Conservation (phyloP, 2,329 filamentous ascomycete species). For the Cucurbitaria berberidis region DNA sequence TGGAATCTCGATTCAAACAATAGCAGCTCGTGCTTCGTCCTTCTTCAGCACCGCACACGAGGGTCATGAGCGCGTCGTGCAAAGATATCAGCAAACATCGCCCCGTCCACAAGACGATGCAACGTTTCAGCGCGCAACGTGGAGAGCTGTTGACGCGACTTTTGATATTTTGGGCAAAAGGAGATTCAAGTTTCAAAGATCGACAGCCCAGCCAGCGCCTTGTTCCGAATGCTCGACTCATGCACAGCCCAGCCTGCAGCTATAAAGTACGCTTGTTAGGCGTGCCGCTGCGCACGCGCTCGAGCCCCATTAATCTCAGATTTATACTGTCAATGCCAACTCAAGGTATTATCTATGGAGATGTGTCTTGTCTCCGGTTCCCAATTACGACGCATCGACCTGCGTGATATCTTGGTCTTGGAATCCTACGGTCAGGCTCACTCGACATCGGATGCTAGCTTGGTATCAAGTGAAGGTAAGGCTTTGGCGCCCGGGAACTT, state of each 20-base stretch:
- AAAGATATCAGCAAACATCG: background rate
- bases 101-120: background rate
- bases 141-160: background rate
- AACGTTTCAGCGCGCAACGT: background rate
- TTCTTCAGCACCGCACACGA: slow-evolving; percentile 25
- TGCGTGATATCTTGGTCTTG: background rate
- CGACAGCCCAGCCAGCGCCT: background rate
- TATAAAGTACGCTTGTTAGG: slow-evolving; percentile 6
- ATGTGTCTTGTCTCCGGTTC: background rate
- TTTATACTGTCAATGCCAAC: background rate
- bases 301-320: background rate
- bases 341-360: background rate
- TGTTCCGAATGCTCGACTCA: slow-evolving; percentile 1
- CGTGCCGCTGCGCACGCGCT: slow-evolving; percentile 1
- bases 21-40: slow-evolving; percentile 8
- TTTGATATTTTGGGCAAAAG: background rate
- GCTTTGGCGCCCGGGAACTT: background rate
- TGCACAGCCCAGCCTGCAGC: slow-evolving; percentile 6
- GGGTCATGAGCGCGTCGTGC: slow-evolving; percentile 16
- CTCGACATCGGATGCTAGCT: background rate
- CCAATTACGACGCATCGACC: background rate
- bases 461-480: background rate
- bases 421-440: background rate
- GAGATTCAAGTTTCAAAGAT: background rate
- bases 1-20: too few relatives aligned